A percentile compares a stretch with the other conserved stretches of the same genome.
These are phyloP conservation scores for Casuarina cunninghamiana DNA, from an alignment of 306 rosid genomes.

Conservation along the genomic window DNA sequence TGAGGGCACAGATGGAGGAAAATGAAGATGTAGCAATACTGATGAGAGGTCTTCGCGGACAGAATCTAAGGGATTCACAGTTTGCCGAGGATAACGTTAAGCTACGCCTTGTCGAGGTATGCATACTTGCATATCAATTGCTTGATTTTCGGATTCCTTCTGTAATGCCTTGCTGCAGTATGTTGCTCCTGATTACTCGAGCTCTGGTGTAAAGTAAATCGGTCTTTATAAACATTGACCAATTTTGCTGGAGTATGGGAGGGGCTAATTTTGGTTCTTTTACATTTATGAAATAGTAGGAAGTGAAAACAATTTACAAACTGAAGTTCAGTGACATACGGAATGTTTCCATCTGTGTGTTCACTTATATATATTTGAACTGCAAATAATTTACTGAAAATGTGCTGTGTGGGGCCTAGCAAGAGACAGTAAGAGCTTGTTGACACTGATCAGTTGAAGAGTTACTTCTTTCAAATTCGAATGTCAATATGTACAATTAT, in stretches of 20 bases:
- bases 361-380: background rate
- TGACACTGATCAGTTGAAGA: background rate
- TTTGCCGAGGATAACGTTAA: constrained; percentile 85
- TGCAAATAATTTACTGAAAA: background rate
- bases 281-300: background rate
- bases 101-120: constrained; percentile 93
- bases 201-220: background rate
- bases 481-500: background rate
- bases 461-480: no score
- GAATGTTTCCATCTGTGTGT: background rate
- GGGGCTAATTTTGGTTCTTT: background rate
- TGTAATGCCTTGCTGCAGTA: background rate
- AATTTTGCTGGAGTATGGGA: background rate
- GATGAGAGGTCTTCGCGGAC: constrained; percentile 96
- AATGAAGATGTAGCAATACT: constrained; percentile 83
- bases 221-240: background rate
- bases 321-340: background rate
- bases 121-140: background rate
- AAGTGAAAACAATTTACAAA: background rate
- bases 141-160: constrained; percentile 7
- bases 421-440: background rate
- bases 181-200: background rate
- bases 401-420: background rate
- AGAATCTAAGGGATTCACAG: constrained; percentile 71
- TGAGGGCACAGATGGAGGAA: constrained; percentile 96